Percentiles rank a stretch among this genome's conserved stretches.
Conservation (phyloP, 1,284 basidiomycete genomes). For the Fomes fomentarius region DNA sequence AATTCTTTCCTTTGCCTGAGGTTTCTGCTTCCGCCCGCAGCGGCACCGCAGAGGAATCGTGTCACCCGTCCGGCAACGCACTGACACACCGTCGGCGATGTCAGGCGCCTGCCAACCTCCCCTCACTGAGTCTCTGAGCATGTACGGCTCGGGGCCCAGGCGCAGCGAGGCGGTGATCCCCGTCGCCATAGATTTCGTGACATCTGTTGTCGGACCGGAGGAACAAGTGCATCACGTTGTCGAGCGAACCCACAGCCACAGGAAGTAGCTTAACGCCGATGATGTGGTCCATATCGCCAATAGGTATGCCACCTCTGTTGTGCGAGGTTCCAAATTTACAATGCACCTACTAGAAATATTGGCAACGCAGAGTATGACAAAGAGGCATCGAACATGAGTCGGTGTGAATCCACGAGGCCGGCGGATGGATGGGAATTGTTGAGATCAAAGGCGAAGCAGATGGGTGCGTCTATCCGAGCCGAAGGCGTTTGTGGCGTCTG, state of each 20-base stretch:
- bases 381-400: no score
- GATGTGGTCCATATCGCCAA: not conserved
- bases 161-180: conserved; percentile 12
- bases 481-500: no score
- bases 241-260: conserved; percentile 15
- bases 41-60: not conserved
- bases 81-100: not conserved
- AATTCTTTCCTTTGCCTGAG: not conserved
- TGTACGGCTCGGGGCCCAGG: conserved; percentile 8
- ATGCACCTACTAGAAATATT: no score
- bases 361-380: no score
- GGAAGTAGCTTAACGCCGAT: not conserved
- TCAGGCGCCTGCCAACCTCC: conserved; percentile 2
- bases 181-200: conserved; percentile 22
- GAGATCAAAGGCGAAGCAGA: no score
- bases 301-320: no score
- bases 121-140: conserved; percentile 1
- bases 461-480: no score
- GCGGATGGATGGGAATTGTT: no score
- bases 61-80: conserved; percentile 3
- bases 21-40: not conserved
- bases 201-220: conserved; percentile 12
- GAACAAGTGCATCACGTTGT: conserved; percentile 20
- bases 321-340: no score
- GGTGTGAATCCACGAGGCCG: no score